Base-by-base conservation (phyloP, 805 yeast genomes). In the Lachancea thermotolerans region DNA sequence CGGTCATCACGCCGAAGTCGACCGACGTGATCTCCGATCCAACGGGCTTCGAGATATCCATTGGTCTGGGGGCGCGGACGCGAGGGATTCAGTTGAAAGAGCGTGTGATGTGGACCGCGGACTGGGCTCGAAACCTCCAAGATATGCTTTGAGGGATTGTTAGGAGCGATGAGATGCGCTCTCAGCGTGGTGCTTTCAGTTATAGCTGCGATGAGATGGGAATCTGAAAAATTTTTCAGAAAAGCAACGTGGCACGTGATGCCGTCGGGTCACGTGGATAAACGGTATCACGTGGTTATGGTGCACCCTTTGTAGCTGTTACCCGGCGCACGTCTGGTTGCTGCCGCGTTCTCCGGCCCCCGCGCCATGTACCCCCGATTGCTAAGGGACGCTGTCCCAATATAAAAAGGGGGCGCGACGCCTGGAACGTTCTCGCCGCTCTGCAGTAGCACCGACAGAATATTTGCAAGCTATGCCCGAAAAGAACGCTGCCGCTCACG, bases 11-110 rank as follows among this genome's bases (percentile, higher is more conserved):
- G 41, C 93, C 85, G 68, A 93, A 95, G 69, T 91, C 97, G 53
- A 93, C 96, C 56, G 95, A 82, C 36, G 79, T 72, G 65, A 93
- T 87, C 69, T 87, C 95, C 36, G 98, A 84, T 50, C 99, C 99
- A 42, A 89, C 91, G 41, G 99, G 98, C 63, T 84, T 85, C 35
- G 97, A 81, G 66, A 95, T 88, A 76, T 93, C 97, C 99, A 93
- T 93, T 37, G 47, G 37, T 18, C 35, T 33, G 12, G 10, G 18
- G 11, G 42, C 27, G 27, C 18, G 16, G 18, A 34, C 16, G 37
- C 37, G 16, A 18, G 36, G 33, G 12, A 9, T 12, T 11, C 5
- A 14, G 33, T 30, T 30, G 14, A 30, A 30, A 30, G 33, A 30
- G 14, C 14, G 14, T 30, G 14, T 30, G 14, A 12, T 30, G 12